Evolutionary conservation across 176 grass and related monocot genomes (phyloP), one percentile per base, ranked within the genome.

Genomic region (Zoysia pacifica): DNA sequence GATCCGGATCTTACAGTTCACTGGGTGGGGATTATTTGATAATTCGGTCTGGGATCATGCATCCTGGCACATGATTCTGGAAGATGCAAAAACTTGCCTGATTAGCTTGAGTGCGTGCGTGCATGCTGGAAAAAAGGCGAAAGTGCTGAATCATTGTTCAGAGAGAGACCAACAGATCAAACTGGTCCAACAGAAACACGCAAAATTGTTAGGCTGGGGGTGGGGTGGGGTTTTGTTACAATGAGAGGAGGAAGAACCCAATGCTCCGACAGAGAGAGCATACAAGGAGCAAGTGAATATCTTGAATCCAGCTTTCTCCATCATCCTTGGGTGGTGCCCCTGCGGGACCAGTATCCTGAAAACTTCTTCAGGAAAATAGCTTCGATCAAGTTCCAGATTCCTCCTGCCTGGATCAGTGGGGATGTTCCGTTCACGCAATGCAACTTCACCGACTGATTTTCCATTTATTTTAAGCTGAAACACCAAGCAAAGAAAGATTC

Each of bases 51-150:
- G 77, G 55, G 82, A 84, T 85, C 71, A 65, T 81, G 65, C 28
- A 77, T 74, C 69, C 15, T 54, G 72, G 43, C 77, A 77, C 58
- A 76, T 89, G 78, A 78, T 86, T 73, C 71, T 62, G 78, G 73
- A 82, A 82, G 82, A 43, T 59, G 60, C 67, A 43, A 89, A 89
- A 85, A 28, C 28, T 28, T 28, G 82, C 77, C 87, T 77, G 72
- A 81, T 89, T 77, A 89, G 82, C 72, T 28, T 28, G 28, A 28
- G 28, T 51, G 87, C 56, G 16, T 61, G 74, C 74, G 62, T 75
- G 81, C 71, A 37, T 81, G 72, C 82, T 11, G 10, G 18, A 55
- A 77, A 81, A 81, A 85, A 76, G 77, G 37, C 65, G 28, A 53
- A 9, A 63, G 61, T 52, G 42, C 14, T 61, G 66, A 59, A 85